A percentile compares a stretch with the other conserved stretches of the same genome.
Evolutionary conservation across 2,329 filamentous ascomycete species (phyloP).

Genomic region (Periconia sp.): DNA sequence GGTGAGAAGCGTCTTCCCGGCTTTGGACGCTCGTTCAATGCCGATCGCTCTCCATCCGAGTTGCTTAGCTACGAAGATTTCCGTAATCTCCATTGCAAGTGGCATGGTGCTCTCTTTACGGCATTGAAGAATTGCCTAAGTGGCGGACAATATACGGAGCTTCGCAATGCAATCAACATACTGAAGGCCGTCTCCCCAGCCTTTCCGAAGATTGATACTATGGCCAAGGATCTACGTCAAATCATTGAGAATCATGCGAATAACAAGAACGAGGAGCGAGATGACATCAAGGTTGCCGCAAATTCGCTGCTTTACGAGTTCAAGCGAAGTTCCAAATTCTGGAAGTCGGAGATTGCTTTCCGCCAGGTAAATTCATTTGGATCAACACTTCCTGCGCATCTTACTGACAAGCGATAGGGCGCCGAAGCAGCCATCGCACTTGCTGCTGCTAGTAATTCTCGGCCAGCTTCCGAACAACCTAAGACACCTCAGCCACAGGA

Average conservation of each 20-base stretch:
- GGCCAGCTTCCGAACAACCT: constrained; percentile 38
- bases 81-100: constrained; percentile 82
- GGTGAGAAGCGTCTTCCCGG: constrained; percentile 71
- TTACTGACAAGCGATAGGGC: constrained; percentile 24
- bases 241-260: constrained; percentile 66
- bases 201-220: constrained; percentile 90
- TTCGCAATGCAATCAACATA: constrained; percentile 91
- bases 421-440: constrained; percentile 20
- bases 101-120: constrained; percentile 82
- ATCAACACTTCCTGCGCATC: too few relatives aligned
- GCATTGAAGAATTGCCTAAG: constrained; percentile 83
- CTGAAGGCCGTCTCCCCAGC: constrained; percentile 79
- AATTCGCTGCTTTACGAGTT: constrained; percentile 74
- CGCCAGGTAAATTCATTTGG: constrained; percentile 60
- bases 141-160: constrained; percentile 93
- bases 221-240: constrained; percentile 73
- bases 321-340: constrained; percentile 69
- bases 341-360: constrained; percentile 78
- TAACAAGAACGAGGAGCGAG: constrained; percentile 62
- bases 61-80: constrained; percentile 87
- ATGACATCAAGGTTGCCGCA: constrained; percentile 77
- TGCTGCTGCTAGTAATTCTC: constrained; percentile 34
- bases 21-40: constrained; percentile 76
- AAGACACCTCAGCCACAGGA: constrained; percentile 52
- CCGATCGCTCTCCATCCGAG: constrained; percentile 70